phyloP scores from a whole-genome alignment of 768 basidiomycete species.

The Amylocystis lapponica region DNA sequence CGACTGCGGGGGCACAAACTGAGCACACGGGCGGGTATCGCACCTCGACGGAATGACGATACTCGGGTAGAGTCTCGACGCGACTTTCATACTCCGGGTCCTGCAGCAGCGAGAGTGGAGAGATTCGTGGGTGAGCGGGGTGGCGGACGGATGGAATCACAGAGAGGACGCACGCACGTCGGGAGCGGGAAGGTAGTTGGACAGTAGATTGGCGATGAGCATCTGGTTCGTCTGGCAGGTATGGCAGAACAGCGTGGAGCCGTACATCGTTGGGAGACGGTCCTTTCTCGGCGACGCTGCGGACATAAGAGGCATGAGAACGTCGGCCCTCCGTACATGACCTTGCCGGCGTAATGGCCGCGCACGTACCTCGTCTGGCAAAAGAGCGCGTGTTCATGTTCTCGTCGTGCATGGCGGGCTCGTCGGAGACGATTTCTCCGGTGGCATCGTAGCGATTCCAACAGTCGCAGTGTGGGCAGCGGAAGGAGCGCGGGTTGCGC shows the following conservation, averaged over 20 bases:
- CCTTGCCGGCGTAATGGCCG: background rate
- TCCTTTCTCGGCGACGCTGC: constrained; percentile 67
- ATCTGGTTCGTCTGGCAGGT: constrained; percentile 91
- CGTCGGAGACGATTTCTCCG: constrained; percentile 79
- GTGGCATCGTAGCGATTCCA: constrained; percentile 68
- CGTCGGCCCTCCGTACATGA: background rate
- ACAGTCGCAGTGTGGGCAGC: constrained; percentile 62
- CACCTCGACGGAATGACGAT: constrained; percentile 64
- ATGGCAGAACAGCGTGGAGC: constrained; percentile 71
- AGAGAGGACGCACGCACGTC: constrained; percentile 42
- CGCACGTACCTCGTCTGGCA: constrained; percentile 56
- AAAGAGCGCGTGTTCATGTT: constrained; percentile 65
- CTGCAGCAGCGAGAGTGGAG: constrained; percentile 31
- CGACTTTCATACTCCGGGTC: constrained; percentile 66
- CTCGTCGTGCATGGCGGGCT: constrained; percentile 86
- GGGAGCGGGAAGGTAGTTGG: constrained; percentile 82
- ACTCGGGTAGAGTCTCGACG: constrained; percentile 59
- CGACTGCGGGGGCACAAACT: constrained; percentile 69
- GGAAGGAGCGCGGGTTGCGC: constrained; percentile 49
- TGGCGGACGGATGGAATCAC: background rate
- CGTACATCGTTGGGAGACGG: constrained; percentile 56
- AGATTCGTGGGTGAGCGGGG: constrained; percentile 1
- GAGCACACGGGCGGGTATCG: constrained; percentile 89
- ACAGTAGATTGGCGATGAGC: constrained; percentile 78
- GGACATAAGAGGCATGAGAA: background rate